Evolutionary conservation across 2,329 filamentous ascomycete genomes (phyloP).

Genomic region (Verruconis gallopava): DNA sequence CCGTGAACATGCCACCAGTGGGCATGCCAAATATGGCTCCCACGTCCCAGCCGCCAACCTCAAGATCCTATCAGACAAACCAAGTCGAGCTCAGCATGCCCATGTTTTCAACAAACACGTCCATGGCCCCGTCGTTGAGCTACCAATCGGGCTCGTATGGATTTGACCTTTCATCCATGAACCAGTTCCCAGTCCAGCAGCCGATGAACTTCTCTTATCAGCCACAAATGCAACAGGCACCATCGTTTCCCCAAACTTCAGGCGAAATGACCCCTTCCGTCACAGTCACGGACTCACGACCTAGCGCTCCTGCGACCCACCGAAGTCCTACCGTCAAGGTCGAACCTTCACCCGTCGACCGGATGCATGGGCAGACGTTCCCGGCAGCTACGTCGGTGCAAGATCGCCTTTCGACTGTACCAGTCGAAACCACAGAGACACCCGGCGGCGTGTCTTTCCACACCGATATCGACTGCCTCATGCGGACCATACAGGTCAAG

Average conservation of each 20-base stretch:
- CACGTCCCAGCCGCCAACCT: constrained; percentile 15
- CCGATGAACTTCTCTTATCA: constrained; percentile 19
- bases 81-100: constrained; percentile 24
- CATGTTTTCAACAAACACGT: constrained; percentile 19
- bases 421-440: constrained; percentile 24
- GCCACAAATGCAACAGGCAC: constrained; percentile 16
- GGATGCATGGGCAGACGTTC: background rate
- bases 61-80: constrained; percentile 20
- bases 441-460: constrained; percentile 47
- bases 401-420: background rate
- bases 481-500: constrained; percentile 75
- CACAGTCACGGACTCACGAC: constrained; percentile 20
- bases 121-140: constrained; percentile 20
- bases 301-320: constrained; percentile 16
- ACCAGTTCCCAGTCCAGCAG: constrained; percentile 26
- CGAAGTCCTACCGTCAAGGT: constrained; percentile 28
- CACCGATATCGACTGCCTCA: constrained; percentile 77
- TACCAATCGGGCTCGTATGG: constrained; percentile 25
- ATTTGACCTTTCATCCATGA: constrained; percentile 21
- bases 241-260: constrained; percentile 17
- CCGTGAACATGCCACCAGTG: constrained; percentile 8
- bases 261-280: constrained; percentile 11
- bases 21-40: constrained; percentile 10
- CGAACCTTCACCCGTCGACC: constrained; percentile 18
- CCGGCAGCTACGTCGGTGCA: constrained; percentile 10